Base-by-base conservation (phyloP, 2,329 filamentous ascomycete genomes). In the Cephalotrichum gorgonifer region DNA sequence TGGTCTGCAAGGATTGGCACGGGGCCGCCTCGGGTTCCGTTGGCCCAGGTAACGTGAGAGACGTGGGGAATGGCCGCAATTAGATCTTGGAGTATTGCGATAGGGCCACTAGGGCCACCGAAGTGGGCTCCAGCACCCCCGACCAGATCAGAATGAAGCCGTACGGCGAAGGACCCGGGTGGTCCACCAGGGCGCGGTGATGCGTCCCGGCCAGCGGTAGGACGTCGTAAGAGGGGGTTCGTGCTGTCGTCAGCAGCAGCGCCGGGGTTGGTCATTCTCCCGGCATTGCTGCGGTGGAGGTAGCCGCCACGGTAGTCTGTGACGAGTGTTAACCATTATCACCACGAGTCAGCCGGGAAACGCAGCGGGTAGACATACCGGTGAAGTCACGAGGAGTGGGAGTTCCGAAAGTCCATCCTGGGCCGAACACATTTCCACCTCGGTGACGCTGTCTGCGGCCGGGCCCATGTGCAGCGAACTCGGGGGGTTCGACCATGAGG, bases 191-290 rank as follows among this genome's bases (percentile, higher is more conserved):
- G 67, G 44, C 76, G 76, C 47, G 76, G 71, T 8, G 72, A 59
- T 30, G 59, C 60, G 17, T 80, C 74, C 50, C 69, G 67, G 23
- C 60, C 63, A 25, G 65, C 58, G 22, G 69, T 67, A 44, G 61
- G 65, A 43, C 87, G 83, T 54, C 89, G 85, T 48, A 97, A 78
- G 12, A 97, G 73, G 41, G 91, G 91, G 60, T 97, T 96, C 22
- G 82, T 75, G 3, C 88, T 89, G 61, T 96, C 90, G 54, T 95
- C 88, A 30, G 77, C 74, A 26, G 73, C 73, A 50, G 77, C 74
- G 47, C 77, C 68, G 28, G 76, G 70, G 20, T 68, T 70, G 43
- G 20, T 39, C 35, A 39, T 22, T 11, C 35, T 39, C n/a, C 35
- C 35, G 17, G 47, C 72, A 56, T 81, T 75, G 52, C 73, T 67